Percentiles rank a stretch among this genome's conserved stretches.
phyloP scores from a whole-genome alignment of 1,284 basidiomycete genomes.

The Leccinum pallidistipes region DNA sequence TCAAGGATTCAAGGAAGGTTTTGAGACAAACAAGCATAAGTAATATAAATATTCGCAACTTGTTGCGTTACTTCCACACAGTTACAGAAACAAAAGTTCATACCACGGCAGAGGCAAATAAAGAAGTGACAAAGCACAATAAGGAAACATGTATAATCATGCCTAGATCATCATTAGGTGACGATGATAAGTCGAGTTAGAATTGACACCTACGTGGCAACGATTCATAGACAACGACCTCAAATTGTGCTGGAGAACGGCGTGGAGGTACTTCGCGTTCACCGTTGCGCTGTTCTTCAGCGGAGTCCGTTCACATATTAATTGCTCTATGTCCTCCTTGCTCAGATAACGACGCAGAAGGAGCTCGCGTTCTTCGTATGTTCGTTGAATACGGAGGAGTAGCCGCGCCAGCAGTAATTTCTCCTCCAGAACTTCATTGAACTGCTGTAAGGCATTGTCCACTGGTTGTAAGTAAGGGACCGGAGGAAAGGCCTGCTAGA shows the following conservation, averaged over 20 bases:
- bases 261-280: background rate
- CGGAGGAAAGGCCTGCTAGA: no score
- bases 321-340: background rate
- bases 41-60: no score
- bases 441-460: no score
- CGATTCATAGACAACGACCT: background rate
- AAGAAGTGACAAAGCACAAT: background rate
- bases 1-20: no score
- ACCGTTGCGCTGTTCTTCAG: background rate
- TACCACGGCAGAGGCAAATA: background rate
- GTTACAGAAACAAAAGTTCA: background rate
- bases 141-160: background rate
- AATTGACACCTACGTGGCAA: background rate
- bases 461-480: no score
- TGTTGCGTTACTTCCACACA: background rate
- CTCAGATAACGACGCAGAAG: no score
- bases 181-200: background rate
- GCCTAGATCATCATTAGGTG: background rate
- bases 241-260: background rate
- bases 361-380: no score
- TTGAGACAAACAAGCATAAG: no score
- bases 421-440: no score
- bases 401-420: no score
- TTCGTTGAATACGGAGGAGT: no score
- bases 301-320: background rate